Percentiles rank a stretch among this genome's conserved stretches.
These are phyloP conservation scores for Trichoderma sp. DNA, from an alignment of 2,329 filamentous ascomycete species.

Conservation along the genomic window DNA sequence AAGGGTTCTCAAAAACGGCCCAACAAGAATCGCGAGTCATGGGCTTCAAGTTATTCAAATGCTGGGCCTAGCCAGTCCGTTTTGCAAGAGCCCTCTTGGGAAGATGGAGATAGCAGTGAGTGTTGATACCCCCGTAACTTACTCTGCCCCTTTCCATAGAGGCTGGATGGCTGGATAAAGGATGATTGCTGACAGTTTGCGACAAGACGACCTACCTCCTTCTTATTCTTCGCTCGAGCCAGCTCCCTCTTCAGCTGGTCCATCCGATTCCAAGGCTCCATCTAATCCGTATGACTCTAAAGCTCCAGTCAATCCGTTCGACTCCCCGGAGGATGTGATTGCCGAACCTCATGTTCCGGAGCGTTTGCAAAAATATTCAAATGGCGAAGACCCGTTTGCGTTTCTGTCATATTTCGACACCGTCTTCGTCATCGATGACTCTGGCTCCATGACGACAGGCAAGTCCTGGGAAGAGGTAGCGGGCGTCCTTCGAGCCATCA, in stretches of 20 bases:
- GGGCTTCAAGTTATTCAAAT: background rate
- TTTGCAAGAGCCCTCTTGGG: background rate
- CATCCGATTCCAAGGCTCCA: background rate
- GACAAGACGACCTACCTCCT: background rate
- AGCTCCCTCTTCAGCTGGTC: background rate
- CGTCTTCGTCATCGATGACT: conserved; percentile 87
- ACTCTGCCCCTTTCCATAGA: background rate
- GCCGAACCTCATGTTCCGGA: conserved; percentile 12
- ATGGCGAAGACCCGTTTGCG: conserved; percentile 64
- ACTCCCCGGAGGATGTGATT: background rate
- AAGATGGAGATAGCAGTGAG: background rate
- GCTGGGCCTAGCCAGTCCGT: background rate
- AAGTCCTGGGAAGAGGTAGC: conserved; percentile 73
- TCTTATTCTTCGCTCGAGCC: background rate
- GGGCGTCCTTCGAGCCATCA: conserved; percentile 67
- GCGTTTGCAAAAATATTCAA: conserved; percentile 32
- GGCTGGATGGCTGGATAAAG: background rate
- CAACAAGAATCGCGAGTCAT: background rate
- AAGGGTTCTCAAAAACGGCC: background rate
- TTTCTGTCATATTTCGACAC: conserved; percentile 83
- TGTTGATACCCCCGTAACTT: background rate
- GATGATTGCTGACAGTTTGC: background rate
- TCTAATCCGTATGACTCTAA: background rate
- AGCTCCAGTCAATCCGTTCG: conserved; percentile 17
- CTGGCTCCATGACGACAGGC: conserved; percentile 79